These are phyloP conservation scores for Kwoniella newhampshirensis DNA, from an alignment of 768 basidiomycete genomes.

Conservation along the genomic window DNA sequence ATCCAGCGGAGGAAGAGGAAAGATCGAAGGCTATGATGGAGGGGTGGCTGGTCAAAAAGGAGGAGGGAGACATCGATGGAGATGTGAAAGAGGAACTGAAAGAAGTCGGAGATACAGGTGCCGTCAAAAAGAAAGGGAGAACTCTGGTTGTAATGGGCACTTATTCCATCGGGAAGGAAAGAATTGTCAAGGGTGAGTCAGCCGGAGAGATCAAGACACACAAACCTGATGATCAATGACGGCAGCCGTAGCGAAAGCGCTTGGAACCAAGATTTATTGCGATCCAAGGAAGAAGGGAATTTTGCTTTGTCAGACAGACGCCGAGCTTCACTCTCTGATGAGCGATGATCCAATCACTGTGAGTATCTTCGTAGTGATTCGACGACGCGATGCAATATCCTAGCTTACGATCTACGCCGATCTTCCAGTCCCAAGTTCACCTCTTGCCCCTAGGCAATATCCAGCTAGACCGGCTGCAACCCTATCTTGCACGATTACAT, in stretches of 20 bases:
- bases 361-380: constrained; percentile 3
- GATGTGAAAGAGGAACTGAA: constrained; percentile 28
- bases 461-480: constrained; percentile 70
- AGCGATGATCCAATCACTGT: constrained; percentile 71
- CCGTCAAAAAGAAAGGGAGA: constrained; percentile 30
- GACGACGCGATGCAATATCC: too few species aligned
- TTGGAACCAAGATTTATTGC: constrained; percentile 82
- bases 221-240: too few species aligned
- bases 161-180: constrained; percentile 96
- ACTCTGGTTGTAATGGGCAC: constrained; percentile 59
- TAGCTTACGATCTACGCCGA: too few species aligned
- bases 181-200: constrained; percentile 87
- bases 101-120: constrained; percentile 17
- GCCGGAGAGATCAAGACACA: too few species aligned
- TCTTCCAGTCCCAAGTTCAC: constrained; percentile 67
- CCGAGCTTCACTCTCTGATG: constrained; percentile 74
- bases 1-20: constrained; percentile 53
- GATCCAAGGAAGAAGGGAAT: constrained; percentile 79
- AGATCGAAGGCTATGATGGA: constrained; percentile 43
- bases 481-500: constrained; percentile 73
- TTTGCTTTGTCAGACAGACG: constrained; percentile 77
- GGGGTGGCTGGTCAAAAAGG: constrained; percentile 55
- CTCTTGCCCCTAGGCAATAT: constrained; percentile 74
- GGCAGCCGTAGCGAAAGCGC: constrained; percentile 76
- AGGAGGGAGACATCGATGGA: constrained; percentile 24